Evolutionary conservation across 768 basidiomycete genomes (phyloP), one percentile per base, ranked within the genome.

Genomic region (Strobilomyces confusus): DNA sequence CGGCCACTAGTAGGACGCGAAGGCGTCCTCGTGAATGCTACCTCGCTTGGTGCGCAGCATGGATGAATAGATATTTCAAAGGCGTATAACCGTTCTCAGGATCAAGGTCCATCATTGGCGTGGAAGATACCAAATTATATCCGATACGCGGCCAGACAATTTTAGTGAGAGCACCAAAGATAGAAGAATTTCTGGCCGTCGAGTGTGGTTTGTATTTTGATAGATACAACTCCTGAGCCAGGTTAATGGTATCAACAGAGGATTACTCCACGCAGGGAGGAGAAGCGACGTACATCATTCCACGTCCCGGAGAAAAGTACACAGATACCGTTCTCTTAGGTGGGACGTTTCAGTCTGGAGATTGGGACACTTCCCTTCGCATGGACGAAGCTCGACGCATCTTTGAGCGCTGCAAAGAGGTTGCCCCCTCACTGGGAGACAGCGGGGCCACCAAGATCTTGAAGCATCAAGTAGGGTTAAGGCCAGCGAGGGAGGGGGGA

Each of bases 141-240:
- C 91, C 93, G 1, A 79, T 93, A 57, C 77, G 92, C 41, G 93
- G 93, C 9, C 94, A 95, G 71, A 86, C 89, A 0, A 83, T 94
- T 9, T 67, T 93, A 17, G 75, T 95, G 20, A 69, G 80, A 36
- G 88, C 89, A 3, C 86, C 89, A 0, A 77, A 79, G 71, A 73
- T 90, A 42, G 48, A 72, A 41, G 72, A 75, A 51, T 72, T 61
- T 49, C 33, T 73, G 26, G 44, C 48, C 59, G 60, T 54, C 25
- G 42, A 62, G 11, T 29, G 47, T 12, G 67, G 74, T 72, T 43
- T 49, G 69, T 56, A 41, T 11, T 4, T 33, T 41, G 19, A 34
- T 15, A 20, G 29, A 42, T 17, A 25, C 11, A 9, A 11, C 8
- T 9, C 11, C 20, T 5, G 9, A 32, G 13, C 17, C 26, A n/a